Evolutionary conservation across 163 green algal species (phyloP).

Genomic region (Chlamydomonas reinhardtii): DNA sequence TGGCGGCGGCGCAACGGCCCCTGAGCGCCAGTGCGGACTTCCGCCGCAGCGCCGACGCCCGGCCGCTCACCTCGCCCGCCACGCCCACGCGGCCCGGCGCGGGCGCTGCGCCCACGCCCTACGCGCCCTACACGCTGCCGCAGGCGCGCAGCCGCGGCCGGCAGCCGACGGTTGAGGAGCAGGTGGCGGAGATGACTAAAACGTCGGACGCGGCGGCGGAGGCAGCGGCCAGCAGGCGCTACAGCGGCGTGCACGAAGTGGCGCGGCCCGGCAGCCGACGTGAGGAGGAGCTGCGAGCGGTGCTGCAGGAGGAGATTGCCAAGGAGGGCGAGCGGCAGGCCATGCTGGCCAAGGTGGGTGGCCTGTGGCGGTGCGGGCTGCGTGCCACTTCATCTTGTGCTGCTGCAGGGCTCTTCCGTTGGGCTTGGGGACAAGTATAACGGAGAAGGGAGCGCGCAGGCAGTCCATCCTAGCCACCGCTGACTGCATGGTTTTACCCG

Average conservation of each 20-base stretch:
- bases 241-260: conserved; percentile 34
- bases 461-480: no score
- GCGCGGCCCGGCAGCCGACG: conserved; percentile 39
- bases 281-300: conserved; percentile 56
- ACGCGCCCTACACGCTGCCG: background rate
- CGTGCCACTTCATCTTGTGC: no score
- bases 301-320: conserved; percentile 65
- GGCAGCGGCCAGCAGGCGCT: conserved; percentile 22
- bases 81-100: background rate
- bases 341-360: conserved; percentile 32
- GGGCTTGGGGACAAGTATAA: no score
- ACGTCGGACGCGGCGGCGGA: background rate
- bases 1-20: background rate
- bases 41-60: background rate
- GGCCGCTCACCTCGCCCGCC: background rate
- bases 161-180: conserved; percentile 14
- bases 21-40: conserved; percentile 11
- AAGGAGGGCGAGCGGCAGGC: conserved; percentile 55
- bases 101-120: background rate
- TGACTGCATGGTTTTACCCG: no score
- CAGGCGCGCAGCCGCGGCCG: background rate
- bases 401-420: no score
- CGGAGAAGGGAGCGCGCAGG: no score
- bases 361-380: background rate
- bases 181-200: background rate